Evolutionary conservation across 2,329 filamentous ascomycete species (phyloP).

Genomic region (Fusarium scirpi): DNA sequence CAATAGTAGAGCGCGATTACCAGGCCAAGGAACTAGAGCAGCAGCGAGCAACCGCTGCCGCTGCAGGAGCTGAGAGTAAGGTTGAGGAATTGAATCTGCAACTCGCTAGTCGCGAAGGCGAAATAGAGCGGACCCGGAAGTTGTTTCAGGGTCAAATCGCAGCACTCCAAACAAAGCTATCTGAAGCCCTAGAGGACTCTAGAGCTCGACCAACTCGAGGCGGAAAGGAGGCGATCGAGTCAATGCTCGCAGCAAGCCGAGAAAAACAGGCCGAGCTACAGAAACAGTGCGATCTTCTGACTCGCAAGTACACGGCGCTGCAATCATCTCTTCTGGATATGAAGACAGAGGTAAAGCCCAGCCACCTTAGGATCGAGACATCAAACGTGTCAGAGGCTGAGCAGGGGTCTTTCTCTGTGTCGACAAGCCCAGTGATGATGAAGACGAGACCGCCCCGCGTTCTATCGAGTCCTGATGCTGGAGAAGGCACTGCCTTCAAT

Average conservation of each 20-base stretch:
- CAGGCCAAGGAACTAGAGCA: constrained; percentile 73
- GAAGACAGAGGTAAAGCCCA: constrained; percentile 51
- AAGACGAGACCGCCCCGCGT: constrained; percentile 55
- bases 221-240: constrained; percentile 57
- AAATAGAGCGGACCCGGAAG: constrained; percentile 57
- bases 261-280: constrained; percentile 66
- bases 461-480: constrained; percentile 59
- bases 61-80: constrained; percentile 68
- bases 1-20: constrained; percentile 70
- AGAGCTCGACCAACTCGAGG: constrained; percentile 43
- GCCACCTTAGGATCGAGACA: constrained; percentile 41
- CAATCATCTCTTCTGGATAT: constrained; percentile 64
- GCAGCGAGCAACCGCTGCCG: constrained; percentile 67
- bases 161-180: constrained; percentile 60
- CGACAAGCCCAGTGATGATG: constrained; percentile 55
- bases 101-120: constrained; percentile 63
- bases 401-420: constrained; percentile 53
- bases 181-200: constrained; percentile 52
- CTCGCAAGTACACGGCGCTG: constrained; percentile 64
- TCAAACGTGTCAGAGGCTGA: constrained; percentile 45
- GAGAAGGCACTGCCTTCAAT: constrained; percentile 59
- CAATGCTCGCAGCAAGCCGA: constrained; percentile 62
- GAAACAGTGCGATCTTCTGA: constrained; percentile 62
- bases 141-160: constrained; percentile 63
- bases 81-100: constrained; percentile 70